Evolutionary conservation across 495 filamentous ascomycete genomes (phyloP).

Genomic region (Penicillium macrosclerotiorum): DNA sequence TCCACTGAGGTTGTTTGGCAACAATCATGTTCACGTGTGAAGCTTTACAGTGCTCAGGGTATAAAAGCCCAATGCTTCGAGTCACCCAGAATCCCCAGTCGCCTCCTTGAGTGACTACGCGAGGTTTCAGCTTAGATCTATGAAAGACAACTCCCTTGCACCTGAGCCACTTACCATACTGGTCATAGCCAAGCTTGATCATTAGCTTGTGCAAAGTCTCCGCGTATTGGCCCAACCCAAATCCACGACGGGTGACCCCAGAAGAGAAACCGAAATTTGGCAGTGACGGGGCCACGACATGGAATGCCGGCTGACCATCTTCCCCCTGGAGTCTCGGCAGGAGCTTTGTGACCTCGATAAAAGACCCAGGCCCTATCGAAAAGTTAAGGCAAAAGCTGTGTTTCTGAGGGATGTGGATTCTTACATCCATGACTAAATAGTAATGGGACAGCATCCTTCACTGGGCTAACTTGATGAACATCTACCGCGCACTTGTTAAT

Average conservation of each 20-base stretch:
- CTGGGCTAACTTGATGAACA: conserved; percentile 38
- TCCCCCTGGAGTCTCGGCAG: conserved; percentile 26
- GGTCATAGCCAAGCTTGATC: conserved; percentile 60
- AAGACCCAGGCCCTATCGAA: conserved; percentile 34
- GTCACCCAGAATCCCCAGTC: conserved; percentile 68
- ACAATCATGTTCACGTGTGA: conserved; percentile 63
- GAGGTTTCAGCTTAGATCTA: neutral
- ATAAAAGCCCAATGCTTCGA: conserved; percentile 53
- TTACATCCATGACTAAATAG: conserved; percentile 48
- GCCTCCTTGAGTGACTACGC: conserved; percentile 58
- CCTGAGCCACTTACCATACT: conserved; percentile 50
- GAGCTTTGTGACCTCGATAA: conserved; percentile 39
- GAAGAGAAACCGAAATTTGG: conserved; percentile 44
- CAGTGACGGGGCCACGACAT: conserved; percentile 44
- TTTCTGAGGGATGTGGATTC: neutral
- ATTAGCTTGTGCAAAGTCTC: conserved; percentile 63
- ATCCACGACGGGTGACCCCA: conserved; percentile 42
- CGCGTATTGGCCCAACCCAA: conserved; percentile 60
- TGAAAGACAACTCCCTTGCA: neutral
- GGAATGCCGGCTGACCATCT: conserved; percentile 33
- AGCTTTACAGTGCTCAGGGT: conserved; percentile 56
- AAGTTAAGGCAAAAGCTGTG: neutral
- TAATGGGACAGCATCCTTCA: conserved; percentile 37
- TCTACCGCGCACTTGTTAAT: conserved; percentile 12
- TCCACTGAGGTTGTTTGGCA: conserved; percentile 31